These are phyloP conservation scores for Malania oleifera DNA, from an alignment of 164 flowering plant species.

Conservation along the genomic window DNA sequence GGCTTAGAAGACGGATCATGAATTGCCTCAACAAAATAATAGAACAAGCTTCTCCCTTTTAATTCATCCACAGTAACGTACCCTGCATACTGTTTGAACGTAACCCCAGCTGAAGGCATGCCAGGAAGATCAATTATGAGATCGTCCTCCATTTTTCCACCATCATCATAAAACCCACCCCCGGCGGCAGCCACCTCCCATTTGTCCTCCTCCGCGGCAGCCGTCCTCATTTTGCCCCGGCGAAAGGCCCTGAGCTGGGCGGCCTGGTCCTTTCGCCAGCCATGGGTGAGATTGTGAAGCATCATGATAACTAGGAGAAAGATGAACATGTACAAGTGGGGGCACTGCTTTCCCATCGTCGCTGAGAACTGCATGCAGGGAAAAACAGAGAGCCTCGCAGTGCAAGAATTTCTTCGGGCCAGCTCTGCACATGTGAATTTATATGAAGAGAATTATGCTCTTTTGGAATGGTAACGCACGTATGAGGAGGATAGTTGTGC, in stretches of 20 bases:
- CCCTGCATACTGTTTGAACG: slow-evolving; percentile 28
- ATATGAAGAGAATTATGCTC: too few relatives aligned
- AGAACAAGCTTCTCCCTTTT: slow-evolving; percentile 22
- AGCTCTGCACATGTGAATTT: too few relatives aligned
- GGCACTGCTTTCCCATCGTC: too few relatives aligned
- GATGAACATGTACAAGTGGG: too few relatives aligned
- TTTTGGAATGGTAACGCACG: too few relatives aligned
- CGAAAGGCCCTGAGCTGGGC: slow-evolving; percentile 7
- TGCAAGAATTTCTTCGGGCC: too few relatives aligned
- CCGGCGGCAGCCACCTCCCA: not conserved
- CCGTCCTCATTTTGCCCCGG: not conserved
- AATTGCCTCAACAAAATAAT: slow-evolving; percentile 28
- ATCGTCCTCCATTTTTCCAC: slow-evolving; percentile 19
- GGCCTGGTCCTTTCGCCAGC: slow-evolving; percentile 13
- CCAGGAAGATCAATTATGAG: slow-evolving; percentile 22
- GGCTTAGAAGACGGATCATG: slow-evolving; percentile 23
- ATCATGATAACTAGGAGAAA: too few relatives aligned
- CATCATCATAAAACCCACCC: slow-evolving; percentile 4
- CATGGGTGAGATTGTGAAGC: slow-evolving; percentile 9
- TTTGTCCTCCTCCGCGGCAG: not conserved
- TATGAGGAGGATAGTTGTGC: too few relatives aligned
- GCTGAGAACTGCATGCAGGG: too few relatives aligned
- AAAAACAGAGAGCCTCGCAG: too few relatives aligned
- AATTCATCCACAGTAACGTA: slow-evolving; percentile 18
- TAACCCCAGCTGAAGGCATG: slow-evolving; percentile 13